phyloP scores from a whole-genome alignment of 2,329 filamentous ascomycete species.

The Sclerotinia sclerotiorum region DNA sequence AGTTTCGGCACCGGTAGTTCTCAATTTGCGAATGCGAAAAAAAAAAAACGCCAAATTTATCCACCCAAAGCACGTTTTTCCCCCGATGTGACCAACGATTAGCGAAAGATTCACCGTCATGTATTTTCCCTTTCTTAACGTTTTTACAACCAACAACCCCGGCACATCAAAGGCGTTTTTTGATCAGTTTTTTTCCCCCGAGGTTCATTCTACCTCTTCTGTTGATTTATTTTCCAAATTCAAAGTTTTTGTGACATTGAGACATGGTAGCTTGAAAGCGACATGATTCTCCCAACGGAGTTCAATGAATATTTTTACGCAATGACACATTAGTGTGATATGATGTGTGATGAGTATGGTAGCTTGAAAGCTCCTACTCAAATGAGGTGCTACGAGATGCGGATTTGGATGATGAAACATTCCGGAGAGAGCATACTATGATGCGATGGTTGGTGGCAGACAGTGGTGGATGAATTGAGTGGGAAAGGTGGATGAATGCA shows the following conservation, averaged over 20 bases:
- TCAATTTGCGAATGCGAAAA: slow-evolving; percentile 27
- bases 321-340: slow-evolving; percentile 18
- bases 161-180: slow-evolving; percentile 40
- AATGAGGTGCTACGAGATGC: slow-evolving; percentile 4
- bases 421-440: neutral
- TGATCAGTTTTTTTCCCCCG: slow-evolving; percentile 24
- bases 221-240: slow-evolving; percentile 5
- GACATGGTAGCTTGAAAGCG: slow-evolving; percentile 43
- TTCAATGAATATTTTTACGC: slow-evolving; percentile 15
- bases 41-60: slow-evolving; percentile 21
- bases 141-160: slow-evolving; percentile 28
- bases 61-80: slow-evolving; percentile 26
- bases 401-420: slow-evolving; percentile 14
- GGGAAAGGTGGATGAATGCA: neutral
- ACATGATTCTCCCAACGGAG: slow-evolving; percentile 30
- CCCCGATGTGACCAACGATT: slow-evolving; percentile 40
- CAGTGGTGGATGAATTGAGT: neutral
- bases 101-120: slow-evolving; percentile 44
- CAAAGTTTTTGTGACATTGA: slow-evolving; percentile 29
- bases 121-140: slow-evolving; percentile 39
- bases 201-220: neutral
- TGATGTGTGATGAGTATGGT: slow-evolving; percentile 34
- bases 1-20: slow-evolving; percentile 21
- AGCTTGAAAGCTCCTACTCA: slow-evolving; percentile 41
- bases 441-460: neutral